Percentiles rank a stretch among this genome's conserved stretches.
These are phyloP conservation scores for Kwoniella sp. DNA, from an alignment of 768 basidiomycete species.

Conservation along the genomic window DNA sequence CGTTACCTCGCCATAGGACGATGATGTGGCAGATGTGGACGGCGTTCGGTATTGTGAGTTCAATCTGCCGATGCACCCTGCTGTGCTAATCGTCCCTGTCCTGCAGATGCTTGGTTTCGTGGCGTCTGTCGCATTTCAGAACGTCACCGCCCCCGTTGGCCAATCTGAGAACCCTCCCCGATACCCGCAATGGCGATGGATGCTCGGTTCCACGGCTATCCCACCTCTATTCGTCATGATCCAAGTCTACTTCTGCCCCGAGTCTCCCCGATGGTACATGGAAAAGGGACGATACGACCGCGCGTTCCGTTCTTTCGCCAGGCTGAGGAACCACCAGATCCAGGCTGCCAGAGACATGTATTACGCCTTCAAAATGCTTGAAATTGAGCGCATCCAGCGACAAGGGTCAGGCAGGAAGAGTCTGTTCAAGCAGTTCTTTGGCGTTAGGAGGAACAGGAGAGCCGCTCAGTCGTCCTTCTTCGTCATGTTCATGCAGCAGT, in stretches of 20 bases:
- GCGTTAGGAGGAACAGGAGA: slow-evolving; percentile 56
- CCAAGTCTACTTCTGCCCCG: slow-evolving; percentile 50
- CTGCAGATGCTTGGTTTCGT: slow-evolving; percentile 36
- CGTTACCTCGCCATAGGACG: neutral
- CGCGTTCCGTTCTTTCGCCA: slow-evolving; percentile 52
- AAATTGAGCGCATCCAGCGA: slow-evolving; percentile 28
- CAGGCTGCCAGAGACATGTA: slow-evolving; percentile 58
- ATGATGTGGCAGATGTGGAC: slow-evolving; percentile 72
- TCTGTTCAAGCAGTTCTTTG: slow-evolving; percentile 57
- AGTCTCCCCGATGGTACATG: slow-evolving; percentile 57
- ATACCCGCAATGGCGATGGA: slow-evolving; percentile 53
- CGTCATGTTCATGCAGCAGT: slow-evolving; percentile 57
- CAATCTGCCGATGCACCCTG: neutral
- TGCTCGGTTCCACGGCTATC: slow-evolving; percentile 53
- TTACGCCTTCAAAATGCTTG: slow-evolving; percentile 49
- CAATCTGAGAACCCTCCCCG: slow-evolving; percentile 11
- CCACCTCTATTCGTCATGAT: slow-evolving; percentile 36
- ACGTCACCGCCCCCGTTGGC: slow-evolving; percentile 18
- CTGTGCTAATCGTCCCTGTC: neutral
- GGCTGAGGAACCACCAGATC: slow-evolving; percentile 53
- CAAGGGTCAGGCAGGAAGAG: slow-evolving; percentile 5
- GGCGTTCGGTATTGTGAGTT: slow-evolving; percentile 25
- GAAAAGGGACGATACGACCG: slow-evolving; percentile 54
- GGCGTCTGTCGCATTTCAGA: slow-evolving; percentile 40
- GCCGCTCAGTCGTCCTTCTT: slow-evolving; percentile 56